Conservation (phyloP, 495 filamentous ascomycete species). For the Neurospora sp. region DNA sequence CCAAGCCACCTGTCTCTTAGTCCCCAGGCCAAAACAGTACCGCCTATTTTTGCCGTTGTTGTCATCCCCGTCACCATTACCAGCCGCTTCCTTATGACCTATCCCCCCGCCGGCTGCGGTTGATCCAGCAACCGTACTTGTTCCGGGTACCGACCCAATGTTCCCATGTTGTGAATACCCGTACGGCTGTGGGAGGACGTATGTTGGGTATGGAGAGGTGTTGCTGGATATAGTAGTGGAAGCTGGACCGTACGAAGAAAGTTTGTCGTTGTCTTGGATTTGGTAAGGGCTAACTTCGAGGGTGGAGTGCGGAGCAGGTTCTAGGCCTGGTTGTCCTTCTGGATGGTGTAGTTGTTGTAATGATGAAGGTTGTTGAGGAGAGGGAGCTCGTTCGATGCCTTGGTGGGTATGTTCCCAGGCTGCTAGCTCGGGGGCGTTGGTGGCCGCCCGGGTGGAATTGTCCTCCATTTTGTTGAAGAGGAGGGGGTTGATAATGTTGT, state of each 20-base stretch:
- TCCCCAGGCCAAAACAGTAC: background rate
- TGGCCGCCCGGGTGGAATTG: background rate
- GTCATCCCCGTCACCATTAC: background rate
- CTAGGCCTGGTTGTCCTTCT: background rate
- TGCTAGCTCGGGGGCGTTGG: background rate
- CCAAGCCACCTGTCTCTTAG: conserved; percentile 13
- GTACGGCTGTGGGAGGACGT: background rate
- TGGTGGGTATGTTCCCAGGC: background rate
- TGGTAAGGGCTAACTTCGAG: background rate
- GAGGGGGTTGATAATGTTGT: background rate
- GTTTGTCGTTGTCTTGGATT: background rate
- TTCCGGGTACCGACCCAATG: background rate
- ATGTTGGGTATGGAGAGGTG: background rate
- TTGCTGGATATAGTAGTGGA: background rate
- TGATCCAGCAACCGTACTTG: background rate
- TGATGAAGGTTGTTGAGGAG: background rate
- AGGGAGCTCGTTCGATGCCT: background rate
- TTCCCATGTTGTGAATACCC: background rate
- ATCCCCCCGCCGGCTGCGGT: background rate
- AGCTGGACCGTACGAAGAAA: background rate
- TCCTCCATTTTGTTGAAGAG: background rate
- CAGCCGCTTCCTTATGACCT: background rate
- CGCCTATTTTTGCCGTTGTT: background rate
- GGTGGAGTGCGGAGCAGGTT: background rate
- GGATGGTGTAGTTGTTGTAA: background rate